Evolutionary conservation across 225 moss, liverwort and hornwort species (phyloP).

Genomic region (Antitrichia curtipendula): DNA sequence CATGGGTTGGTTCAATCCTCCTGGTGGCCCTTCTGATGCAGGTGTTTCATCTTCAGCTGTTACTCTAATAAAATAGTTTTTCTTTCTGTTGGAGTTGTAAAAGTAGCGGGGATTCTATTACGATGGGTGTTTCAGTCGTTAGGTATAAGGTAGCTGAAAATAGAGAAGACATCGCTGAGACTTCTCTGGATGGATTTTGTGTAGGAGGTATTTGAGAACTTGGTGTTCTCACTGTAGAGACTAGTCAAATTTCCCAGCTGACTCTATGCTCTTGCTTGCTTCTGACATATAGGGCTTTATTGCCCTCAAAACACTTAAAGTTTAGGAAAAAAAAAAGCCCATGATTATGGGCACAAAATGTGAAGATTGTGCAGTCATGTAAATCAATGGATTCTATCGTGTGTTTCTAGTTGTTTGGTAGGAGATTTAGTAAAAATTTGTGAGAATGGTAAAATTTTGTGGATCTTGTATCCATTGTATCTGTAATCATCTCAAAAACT

Average conservation of each 20-base stretch:
- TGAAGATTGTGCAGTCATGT: background rate
- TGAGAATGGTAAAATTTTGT: background rate
- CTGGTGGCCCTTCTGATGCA: background rate
- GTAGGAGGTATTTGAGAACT: background rate
- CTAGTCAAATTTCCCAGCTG: background rate
- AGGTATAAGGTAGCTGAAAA: background rate
- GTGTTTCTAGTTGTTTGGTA: background rate
- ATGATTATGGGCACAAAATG: background rate
- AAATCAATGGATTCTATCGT: background rate
- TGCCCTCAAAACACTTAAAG: background rate
- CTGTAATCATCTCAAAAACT: background rate
- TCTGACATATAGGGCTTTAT: background rate
- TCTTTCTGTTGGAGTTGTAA: background rate
- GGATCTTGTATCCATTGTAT: background rate
- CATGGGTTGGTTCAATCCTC: slow-evolving; percentile 53
- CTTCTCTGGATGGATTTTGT: background rate
- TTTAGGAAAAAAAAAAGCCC: background rate
- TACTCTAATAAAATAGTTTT: background rate
- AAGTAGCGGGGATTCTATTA: background rate
- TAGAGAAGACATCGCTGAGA: background rate
- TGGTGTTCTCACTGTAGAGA: background rate
- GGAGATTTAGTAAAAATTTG: background rate
- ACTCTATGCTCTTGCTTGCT: background rate
- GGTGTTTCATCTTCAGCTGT: background rate
- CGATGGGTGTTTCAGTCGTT: background rate